Conservation (phyloP, 23 red algal genomes). For the Agarophyton chilense region DNA sequence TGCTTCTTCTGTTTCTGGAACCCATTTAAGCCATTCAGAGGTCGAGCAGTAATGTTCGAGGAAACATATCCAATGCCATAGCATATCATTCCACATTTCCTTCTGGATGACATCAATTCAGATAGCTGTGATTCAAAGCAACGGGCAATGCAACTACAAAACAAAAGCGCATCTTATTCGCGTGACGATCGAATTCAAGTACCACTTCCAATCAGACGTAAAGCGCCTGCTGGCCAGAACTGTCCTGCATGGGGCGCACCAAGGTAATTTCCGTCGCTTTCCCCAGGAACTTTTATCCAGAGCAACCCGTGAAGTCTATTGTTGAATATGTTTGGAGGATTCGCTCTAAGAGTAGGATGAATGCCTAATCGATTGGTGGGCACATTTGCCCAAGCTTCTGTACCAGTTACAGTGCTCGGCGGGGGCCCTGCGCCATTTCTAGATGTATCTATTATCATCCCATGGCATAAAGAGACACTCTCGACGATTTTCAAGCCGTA, state of each 20-base stretch:
- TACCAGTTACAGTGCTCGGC: slow-evolving; percentile 8
- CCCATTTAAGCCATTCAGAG: too few relatives aligned
- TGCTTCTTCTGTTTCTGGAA: too few relatives aligned
- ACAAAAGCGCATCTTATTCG: not conserved
- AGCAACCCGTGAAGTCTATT: slow-evolving; percentile 42
- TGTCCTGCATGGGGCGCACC: slow-evolving; percentile 45
- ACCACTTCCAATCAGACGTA: not conserved
- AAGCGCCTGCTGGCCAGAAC: slow-evolving; percentile 63
- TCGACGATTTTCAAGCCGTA: slow-evolving; percentile 46
- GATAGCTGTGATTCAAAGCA: too few relatives aligned
- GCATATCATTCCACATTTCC: too few relatives aligned
- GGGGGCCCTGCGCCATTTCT: slow-evolving; percentile 65
- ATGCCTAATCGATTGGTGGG: slow-evolving; percentile 45
- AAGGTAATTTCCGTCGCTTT: slow-evolving; percentile 49
- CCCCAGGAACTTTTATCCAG: slow-evolving; percentile 64
- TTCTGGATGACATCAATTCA: too few relatives aligned
- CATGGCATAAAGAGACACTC: slow-evolving; percentile 24
- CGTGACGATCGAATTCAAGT: not conserved
- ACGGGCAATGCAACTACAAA: not conserved
- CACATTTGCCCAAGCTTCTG: slow-evolving; percentile 52
- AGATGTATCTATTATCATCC: slow-evolving; percentile 58
- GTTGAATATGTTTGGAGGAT: slow-evolving; percentile 43
- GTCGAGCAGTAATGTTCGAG: too few relatives aligned
- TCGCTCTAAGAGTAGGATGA: slow-evolving; percentile 35
- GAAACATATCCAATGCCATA: too few relatives aligned